Base-by-base conservation (phyloP, 2,329 filamentous ascomycete genomes). In the Aspergillus hiratsukae region DNA sequence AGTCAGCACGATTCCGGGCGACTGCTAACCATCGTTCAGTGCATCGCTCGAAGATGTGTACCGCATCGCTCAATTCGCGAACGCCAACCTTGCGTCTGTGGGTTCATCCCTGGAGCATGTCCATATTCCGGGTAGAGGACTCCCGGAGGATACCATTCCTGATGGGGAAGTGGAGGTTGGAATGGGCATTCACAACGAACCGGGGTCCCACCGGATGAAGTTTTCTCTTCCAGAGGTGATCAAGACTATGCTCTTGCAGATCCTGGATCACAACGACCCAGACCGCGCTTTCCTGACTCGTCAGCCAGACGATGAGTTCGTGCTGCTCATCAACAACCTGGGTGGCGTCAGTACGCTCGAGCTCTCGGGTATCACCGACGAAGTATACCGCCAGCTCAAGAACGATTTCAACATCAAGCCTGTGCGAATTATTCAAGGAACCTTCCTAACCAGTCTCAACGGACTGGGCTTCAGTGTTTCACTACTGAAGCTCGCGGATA, bases 41-140 rank as follows among this genome's bases (percentile, higher is more conserved):
- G 76, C 76, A 8, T 78, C 79, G 48, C 76, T 96, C 60, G 81
- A 86, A 23, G 84, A 96, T 55, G 89, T 95, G 3, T 83, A 86
- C 58, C 79, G 81, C 60, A 83, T 92, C 10, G 91, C 91, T 6
- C 81, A 86, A 66, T 75, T 91, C 51, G 83, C 85, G 3, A 87
- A 89, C 2, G 80, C 84, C 19, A 96, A 96, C 69, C 76, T 93
- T 6, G 88, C 95, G 35, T 91, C 88, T 45, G 89, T 97, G 23
- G 93, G 92, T 17, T 89, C 90, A 3, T 93, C 89, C 53, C 77
- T 97, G 45, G 87, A 89, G 61, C 92, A 96, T 70, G 92, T 97
- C n/a, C 93, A 97, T 69, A 90, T 97, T 0, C 93, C 93, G 0
- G 92, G 93, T 3, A 83, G 91, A 58, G 82, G 78, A 1, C 69